Evolutionary conservation across 2,329 filamentous ascomycete species (phyloP).

Genomic region (Stemphylium lycopersici): DNA sequence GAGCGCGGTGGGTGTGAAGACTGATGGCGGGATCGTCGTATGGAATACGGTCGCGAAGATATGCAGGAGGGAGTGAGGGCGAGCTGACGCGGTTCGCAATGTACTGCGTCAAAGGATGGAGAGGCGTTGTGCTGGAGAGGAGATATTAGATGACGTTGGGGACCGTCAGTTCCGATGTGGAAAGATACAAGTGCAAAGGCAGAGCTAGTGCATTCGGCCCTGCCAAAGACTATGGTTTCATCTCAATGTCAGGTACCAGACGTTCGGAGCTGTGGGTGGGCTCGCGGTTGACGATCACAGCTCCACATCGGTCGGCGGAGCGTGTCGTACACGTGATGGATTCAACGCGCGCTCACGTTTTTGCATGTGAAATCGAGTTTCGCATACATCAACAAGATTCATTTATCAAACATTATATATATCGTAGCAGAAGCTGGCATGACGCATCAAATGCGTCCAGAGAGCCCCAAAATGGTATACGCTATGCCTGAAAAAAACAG

Average conservation of each 20-base stretch:
- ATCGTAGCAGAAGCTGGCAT: conserved; percentile 38
- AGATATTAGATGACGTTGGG: conserved; percentile 13
- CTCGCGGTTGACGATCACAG: conserved; percentile 9
- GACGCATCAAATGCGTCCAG: conserved; percentile 33
- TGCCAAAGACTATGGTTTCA: conserved; percentile 1
- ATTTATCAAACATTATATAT: conserved; percentile 44
- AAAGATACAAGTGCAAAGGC: background rate
- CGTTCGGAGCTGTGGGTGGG: conserved; percentile 11
- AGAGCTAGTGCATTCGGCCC: conserved; percentile 1
- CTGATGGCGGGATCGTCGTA: background rate
- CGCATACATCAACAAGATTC: conserved; percentile 7
- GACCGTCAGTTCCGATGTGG: background rate
- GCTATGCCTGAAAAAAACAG: conserved; percentile 44
- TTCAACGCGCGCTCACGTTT: conserved; percentile 27
- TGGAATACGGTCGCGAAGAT: background rate
- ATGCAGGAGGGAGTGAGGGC: background rate
- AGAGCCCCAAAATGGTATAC: conserved; percentile 46
- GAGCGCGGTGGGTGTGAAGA: background rate
- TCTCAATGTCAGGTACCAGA: conserved; percentile 1
- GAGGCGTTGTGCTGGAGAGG: conserved; percentile 2
- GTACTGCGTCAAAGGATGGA: background rate
- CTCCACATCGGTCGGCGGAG: conserved; percentile 9
- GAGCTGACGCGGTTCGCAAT: background rate
- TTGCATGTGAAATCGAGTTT: conserved; percentile 18
- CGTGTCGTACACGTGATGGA: conserved; percentile 26